Evolutionary conservation across 768 basidiomycete genomes (phyloP).

Genomic region (Phaeotremella fagi): DNA sequence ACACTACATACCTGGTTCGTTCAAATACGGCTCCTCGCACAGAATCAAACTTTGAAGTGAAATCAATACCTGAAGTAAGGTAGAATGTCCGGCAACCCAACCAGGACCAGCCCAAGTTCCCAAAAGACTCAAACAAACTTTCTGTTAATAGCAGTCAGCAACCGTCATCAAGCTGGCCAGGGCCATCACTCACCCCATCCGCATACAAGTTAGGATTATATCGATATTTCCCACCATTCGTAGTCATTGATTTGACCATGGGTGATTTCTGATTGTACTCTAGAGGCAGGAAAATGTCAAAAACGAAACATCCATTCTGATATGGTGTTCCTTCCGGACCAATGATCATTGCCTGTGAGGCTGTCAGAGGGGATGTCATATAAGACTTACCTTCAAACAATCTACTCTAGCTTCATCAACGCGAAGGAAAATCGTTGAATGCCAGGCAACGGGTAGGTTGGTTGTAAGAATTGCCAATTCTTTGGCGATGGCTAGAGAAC

Average conservation of each 20-base stretch:
- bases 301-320: conserved; percentile 80
- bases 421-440: conserved; percentile 85
- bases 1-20: conserved; percentile 71
- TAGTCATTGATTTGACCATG: conserved; percentile 62
- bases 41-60: conserved; percentile 96
- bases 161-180: conserved; percentile 58
- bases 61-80: conserved; percentile 82
- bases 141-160: conserved; percentile 42
- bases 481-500: conserved; percentile 90
- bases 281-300: conserved; percentile 79
- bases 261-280: conserved; percentile 86
- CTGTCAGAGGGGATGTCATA: neutral
- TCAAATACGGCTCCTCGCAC: conserved; percentile 87
- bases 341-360: conserved; percentile 52
- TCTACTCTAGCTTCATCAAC: conserved; percentile 90
- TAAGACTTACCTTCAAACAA: conserved; percentile 69
- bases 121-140: conserved; percentile 85
- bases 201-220: conserved; percentile 96
- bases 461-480: conserved; percentile 94
- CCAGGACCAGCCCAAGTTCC: conserved; percentile 93
- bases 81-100: conserved; percentile 85
- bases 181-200: conserved; percentile 31
- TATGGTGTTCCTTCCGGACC: conserved; percentile 93
- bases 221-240: conserved; percentile 51
- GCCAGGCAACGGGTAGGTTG: conserved; percentile 89